Conservation (phyloP, 2,329 filamentous ascomycete genomes). For the Neonectria coccinea region DNA sequence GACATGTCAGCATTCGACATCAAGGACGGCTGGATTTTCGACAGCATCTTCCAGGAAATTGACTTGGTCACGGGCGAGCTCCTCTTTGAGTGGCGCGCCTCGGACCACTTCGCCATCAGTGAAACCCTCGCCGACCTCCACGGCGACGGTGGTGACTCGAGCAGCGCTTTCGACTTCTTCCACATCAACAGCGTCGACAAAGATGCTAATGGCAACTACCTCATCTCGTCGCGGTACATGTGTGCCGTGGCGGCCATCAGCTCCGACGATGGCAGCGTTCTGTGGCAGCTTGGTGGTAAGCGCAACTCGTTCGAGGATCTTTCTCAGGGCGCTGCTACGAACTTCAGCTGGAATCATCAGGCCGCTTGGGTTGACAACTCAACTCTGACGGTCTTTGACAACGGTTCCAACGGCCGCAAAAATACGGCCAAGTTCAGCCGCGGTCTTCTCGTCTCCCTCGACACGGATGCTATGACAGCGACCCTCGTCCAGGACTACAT, state of each 20-base stretch:
- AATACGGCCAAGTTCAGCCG: conserved; percentile 36
- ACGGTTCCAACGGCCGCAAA: conserved; percentile 41
- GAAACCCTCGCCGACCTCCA: conserved; percentile 32
- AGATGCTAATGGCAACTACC: conserved; percentile 61
- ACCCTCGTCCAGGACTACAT: conserved; percentile 57
- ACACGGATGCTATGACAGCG: conserved; percentile 34
- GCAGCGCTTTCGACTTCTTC: conserved; percentile 64
- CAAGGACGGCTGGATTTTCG: conserved; percentile 46
- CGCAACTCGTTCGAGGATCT: conserved; percentile 53
- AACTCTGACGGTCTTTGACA: conserved; percentile 59
- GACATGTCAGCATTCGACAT: conserved; percentile 43
- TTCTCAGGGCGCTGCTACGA: conserved; percentile 48
- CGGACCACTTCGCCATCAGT: conserved; percentile 45
- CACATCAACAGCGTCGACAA: conserved; percentile 69
- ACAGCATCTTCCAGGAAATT: conserved; percentile 58
- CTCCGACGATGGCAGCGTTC: conserved; percentile 57
- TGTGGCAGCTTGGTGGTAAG: conserved; percentile 66
- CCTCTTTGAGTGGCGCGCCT: conserved; percentile 60
- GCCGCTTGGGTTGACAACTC: conserved; percentile 63
- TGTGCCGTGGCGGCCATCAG: conserved; percentile 61
- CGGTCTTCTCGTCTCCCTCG: conserved; percentile 44
- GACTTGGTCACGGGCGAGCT: conserved; percentile 62
- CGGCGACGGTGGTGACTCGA: conserved; percentile 41
- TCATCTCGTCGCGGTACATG: conserved; percentile 65
- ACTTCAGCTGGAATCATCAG: conserved; percentile 65